A percentile compares a stretch with the other conserved stretches of the same genome.
These are phyloP conservation scores for Leptomonas seymouri DNA, from an alignment of 208 protist species.

Conservation along the genomic window DNA sequence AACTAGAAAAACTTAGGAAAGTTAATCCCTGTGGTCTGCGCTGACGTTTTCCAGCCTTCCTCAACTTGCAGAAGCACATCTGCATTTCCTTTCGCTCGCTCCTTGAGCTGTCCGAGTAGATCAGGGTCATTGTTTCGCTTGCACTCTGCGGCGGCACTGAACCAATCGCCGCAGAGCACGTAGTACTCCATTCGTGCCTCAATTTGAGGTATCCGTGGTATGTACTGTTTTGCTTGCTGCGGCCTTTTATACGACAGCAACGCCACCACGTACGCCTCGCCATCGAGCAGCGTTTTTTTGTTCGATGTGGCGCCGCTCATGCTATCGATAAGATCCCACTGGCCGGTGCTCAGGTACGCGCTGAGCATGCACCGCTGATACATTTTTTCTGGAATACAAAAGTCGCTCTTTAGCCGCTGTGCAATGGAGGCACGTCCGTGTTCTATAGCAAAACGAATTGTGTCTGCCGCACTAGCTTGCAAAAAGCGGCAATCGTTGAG, in stretches of 20 bases:
- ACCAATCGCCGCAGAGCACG: slow-evolving; percentile 81
- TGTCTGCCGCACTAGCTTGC: slow-evolving; percentile 61
- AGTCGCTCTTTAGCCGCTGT: slow-evolving; percentile 59
- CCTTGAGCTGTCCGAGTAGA: slow-evolving; percentile 66
- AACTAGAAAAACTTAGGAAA: slow-evolving; percentile 57
- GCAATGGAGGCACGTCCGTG: slow-evolving; percentile 52
- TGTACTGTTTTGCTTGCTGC: slow-evolving; percentile 76
- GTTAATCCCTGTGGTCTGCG: slow-evolving; percentile 44
- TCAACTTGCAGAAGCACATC: slow-evolving; percentile 61
- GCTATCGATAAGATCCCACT: slow-evolving; percentile 80
- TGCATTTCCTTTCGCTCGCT: slow-evolving; percentile 64
- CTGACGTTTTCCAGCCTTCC: slow-evolving; percentile 66
- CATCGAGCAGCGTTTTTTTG: slow-evolving; percentile 51
- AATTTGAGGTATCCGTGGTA: slow-evolving; percentile 63
- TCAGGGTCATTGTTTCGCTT: slow-evolving; percentile 55
- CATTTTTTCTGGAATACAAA: slow-evolving; percentile 72
- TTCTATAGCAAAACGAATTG: slow-evolving; percentile 64
- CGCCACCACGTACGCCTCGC: slow-evolving; percentile 53
- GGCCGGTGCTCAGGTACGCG: slow-evolving; percentile 54
- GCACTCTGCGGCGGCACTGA: slow-evolving; percentile 65
- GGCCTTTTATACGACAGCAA: slow-evolving; percentile 56
- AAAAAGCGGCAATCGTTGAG: slow-evolving; percentile 80
- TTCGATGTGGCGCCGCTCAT: slow-evolving; percentile 41
- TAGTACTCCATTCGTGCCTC: slow-evolving; percentile 84
- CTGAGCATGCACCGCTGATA: slow-evolving; percentile 71